These are phyloP conservation scores for Lyophyllum semitale DNA, from an alignment of 768 basidiomycete genomes.

Conservation along the genomic window DNA sequence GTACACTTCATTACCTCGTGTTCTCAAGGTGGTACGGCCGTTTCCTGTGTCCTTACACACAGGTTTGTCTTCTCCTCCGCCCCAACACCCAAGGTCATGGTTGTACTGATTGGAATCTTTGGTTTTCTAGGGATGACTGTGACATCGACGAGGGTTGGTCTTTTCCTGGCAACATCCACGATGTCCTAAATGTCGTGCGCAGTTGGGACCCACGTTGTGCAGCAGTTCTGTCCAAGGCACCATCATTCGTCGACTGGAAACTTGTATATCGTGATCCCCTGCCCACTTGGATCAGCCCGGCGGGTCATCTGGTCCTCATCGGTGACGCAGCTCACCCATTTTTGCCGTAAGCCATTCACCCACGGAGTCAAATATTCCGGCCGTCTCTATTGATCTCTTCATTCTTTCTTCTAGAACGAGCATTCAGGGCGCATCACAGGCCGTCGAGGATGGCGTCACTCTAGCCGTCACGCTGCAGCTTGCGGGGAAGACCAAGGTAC, in stretches of 20 bases:
- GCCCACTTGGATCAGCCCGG: slow-evolving; percentile 10
- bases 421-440: slow-evolving; percentile 9
- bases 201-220: slow-evolving; percentile 8
- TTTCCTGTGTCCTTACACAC: slow-evolving; percentile 8
- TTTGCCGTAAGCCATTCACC: slow-evolving; percentile 2
- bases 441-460: slow-evolving; percentile 4
- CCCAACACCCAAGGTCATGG: neutral
- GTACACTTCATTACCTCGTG: slow-evolving; percentile 6
- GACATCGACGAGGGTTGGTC: slow-evolving; percentile 9
- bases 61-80: neutral
- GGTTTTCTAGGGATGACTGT: slow-evolving; percentile 1
- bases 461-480: slow-evolving; percentile 1
- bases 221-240: slow-evolving; percentile 9
- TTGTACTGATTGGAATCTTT: neutral
- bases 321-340: slow-evolving; percentile 9
- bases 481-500: slow-evolving; percentile 13
- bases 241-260: slow-evolving; percentile 9
- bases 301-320: slow-evolving; percentile 1
- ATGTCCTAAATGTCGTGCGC: slow-evolving; percentile 4
- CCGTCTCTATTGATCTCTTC: neutral
- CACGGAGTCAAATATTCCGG: neutral
- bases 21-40: neutral
- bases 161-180: slow-evolving; percentile 1
- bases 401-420: neutral
- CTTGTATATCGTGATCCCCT: slow-evolving; percentile 8